A percentile compares a stretch with the other conserved stretches of the same genome.
Conservation (phyloP, 345 rosid species). For the Bruguiera parviflora region DNA sequence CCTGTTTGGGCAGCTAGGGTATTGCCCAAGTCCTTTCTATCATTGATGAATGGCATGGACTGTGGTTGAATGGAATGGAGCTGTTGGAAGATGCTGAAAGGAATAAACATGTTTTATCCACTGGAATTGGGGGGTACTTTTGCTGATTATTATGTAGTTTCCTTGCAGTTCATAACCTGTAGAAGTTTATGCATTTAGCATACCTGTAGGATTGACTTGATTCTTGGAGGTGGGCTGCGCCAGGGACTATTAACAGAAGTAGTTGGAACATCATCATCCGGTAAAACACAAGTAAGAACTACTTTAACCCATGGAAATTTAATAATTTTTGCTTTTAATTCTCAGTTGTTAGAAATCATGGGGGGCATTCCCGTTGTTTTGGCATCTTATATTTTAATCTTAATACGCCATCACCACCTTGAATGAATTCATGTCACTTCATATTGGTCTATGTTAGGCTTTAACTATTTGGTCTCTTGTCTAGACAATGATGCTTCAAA, state of each 20-base stretch:
- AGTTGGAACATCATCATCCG: conserved; percentile 84
- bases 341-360: background rate
- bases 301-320: background rate
- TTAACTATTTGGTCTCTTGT: background rate
- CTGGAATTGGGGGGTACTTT: conserved; percentile 59
- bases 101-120: conserved; percentile 43
- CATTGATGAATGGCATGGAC: conserved; percentile 45
- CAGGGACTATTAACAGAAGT: conserved; percentile 73
- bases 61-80: conserved; percentile 60
- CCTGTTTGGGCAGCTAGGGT: conserved; percentile 37
- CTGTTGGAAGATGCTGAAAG: conserved; percentile 46
- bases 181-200: background rate
- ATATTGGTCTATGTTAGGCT: too few species aligned
- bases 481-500: background rate
- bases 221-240: conserved; percentile 64
- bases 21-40: conserved; percentile 44
- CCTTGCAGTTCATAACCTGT: conserved; percentile 1
- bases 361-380: background rate
- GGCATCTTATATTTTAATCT: background rate
- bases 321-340: background rate
- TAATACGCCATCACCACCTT: too few species aligned
- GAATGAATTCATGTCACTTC: too few species aligned
- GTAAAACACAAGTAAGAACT: conserved; percentile 75
- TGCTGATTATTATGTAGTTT: background rate
- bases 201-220: conserved; percentile 49